Percentiles rank a stretch among this genome's conserved stretches.
These are phyloP conservation scores for Neofusicoccum umdonicola DNA, from an alignment of 2,329 filamentous ascomycete genomes.

Conservation along the genomic window DNA sequence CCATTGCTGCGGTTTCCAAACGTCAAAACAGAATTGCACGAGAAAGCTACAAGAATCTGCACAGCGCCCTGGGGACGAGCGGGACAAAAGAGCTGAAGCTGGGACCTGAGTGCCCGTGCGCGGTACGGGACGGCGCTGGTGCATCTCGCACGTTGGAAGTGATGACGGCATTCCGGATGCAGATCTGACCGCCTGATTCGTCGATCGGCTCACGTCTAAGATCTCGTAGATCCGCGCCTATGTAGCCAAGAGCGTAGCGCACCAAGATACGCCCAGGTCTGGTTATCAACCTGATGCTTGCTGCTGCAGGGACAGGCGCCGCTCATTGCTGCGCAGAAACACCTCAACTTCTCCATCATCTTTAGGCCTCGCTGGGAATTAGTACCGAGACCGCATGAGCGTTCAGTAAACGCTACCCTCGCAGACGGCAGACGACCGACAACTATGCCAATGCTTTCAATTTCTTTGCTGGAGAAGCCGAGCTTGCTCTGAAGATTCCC, in stretches of 20 bases:
- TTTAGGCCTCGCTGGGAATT: neutral
- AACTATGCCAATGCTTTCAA: neutral
- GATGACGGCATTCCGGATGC: constrained; percentile 16
- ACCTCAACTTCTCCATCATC: neutral
- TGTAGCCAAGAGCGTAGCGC: constrained; percentile 2
- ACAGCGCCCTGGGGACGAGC: neutral
- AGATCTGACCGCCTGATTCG: constrained; percentile 9
- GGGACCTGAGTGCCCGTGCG: neutral
- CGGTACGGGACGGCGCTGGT: neutral
- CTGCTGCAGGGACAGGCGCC: neutral
- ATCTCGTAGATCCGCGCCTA: constrained; percentile 5
- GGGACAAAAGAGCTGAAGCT: neutral
- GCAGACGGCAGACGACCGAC: neutral
- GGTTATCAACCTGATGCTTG: neutral
- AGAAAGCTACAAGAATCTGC: neutral
- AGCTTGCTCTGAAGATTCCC: too few relatives aligned
- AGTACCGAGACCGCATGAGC: neutral
- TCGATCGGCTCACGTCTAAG: neutral
- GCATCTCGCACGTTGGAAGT: neutral
- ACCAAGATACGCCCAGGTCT: neutral
- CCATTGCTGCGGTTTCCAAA: neutral
- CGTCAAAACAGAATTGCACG: neutral
- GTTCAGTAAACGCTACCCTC: neutral
- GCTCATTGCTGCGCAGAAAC: too few relatives aligned
- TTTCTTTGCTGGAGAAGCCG: neutral